Evolutionary conservation across 2,329 filamentous ascomycete species (phyloP).

Genomic region (Plectosphaerella cucumerina): DNA sequence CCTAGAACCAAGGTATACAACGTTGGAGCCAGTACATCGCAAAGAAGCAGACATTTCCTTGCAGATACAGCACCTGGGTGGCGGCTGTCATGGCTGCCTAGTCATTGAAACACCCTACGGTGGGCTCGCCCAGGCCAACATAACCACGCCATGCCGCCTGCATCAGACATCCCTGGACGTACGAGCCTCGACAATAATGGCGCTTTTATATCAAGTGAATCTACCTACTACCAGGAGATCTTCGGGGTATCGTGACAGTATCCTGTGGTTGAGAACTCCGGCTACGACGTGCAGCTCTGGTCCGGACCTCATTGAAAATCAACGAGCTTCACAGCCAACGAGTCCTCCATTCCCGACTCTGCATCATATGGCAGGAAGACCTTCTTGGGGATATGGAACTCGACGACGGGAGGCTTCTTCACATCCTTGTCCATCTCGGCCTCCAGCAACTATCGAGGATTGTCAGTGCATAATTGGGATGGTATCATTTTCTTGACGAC

Average conservation of each 20-base stretch:
- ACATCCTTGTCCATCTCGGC: constrained; percentile 79
- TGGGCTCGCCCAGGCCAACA: too few species aligned
- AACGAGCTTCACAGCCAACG: constrained; percentile 57
- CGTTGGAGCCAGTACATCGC: too few species aligned
- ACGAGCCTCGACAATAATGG: too few species aligned
- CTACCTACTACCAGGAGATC: background rate
- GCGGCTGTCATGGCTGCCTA: too few species aligned
- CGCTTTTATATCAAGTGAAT: background rate
- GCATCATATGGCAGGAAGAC: constrained; percentile 60
- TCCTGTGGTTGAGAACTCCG: background rate
- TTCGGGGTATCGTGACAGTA: too few species aligned
- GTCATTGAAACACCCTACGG: too few species aligned
- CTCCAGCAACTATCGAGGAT: constrained; percentile 62
- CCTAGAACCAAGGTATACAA: too few species aligned
- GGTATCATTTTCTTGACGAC: constrained; percentile 21
- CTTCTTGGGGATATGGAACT: constrained; percentile 88
- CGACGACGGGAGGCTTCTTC: constrained; percentile 82
- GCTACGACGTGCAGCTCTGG: background rate
- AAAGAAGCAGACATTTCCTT: too few species aligned
- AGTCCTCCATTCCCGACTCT: constrained; percentile 44
- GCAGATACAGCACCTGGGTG: too few species aligned
- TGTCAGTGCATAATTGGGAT: constrained; percentile 23
- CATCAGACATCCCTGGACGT: too few species aligned
- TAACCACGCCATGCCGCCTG: too few species aligned
- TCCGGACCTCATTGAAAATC: constrained; percentile 38